A percentile compares a stretch with the other conserved stretches of the same genome.
phyloP scores from a whole-genome alignment of 139 green algal genomes.

The Microglena sp. region DNA sequence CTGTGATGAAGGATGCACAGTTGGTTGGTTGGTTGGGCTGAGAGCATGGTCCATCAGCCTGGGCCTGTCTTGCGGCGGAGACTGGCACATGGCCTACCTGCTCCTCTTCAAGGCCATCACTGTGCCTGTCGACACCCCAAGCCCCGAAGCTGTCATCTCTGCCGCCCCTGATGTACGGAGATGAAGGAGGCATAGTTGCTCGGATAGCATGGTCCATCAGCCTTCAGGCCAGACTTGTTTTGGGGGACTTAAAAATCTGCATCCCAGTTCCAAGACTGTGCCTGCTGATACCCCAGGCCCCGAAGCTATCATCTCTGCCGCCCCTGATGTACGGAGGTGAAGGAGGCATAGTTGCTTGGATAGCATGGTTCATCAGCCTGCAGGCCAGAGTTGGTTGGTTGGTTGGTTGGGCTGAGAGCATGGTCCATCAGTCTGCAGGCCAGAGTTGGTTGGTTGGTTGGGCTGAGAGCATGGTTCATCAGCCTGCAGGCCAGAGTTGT shows the following conservation, averaged over 20 bases:
- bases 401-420: too few species aligned
- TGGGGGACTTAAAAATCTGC: constrained; percentile 96
- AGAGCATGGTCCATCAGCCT: too few species aligned
- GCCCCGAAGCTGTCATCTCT: too few species aligned
- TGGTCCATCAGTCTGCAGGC: constrained; percentile 97
- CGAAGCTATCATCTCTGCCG: too few species aligned
- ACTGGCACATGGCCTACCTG: constrained; percentile 98
- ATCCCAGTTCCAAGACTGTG: constrained; percentile 69
- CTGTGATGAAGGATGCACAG: not conserved
- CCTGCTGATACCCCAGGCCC: constrained; percentile 11
- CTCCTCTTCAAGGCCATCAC: constrained; percentile 73
- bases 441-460: too few species aligned
- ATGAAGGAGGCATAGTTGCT: too few species aligned
- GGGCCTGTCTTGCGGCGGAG: constrained; percentile 83
- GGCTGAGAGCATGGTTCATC: too few species aligned
- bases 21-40: too few species aligned
- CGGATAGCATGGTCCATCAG: too few species aligned
- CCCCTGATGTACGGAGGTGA: not conserved
- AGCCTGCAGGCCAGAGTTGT: constrained; percentile 75
- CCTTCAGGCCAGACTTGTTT: too few species aligned
- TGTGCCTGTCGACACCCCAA: constrained; percentile 25
- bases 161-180: not conserved
- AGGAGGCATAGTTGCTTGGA: too few species aligned
- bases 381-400: constrained; percentile 86
- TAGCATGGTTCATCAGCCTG: too few species aligned